Percentiles rank a stretch among this genome's conserved stretches.
Evolutionary conservation across 352 stramenopile genomes (phyloP).

Genomic region (Pythium dissimile): DNA sequence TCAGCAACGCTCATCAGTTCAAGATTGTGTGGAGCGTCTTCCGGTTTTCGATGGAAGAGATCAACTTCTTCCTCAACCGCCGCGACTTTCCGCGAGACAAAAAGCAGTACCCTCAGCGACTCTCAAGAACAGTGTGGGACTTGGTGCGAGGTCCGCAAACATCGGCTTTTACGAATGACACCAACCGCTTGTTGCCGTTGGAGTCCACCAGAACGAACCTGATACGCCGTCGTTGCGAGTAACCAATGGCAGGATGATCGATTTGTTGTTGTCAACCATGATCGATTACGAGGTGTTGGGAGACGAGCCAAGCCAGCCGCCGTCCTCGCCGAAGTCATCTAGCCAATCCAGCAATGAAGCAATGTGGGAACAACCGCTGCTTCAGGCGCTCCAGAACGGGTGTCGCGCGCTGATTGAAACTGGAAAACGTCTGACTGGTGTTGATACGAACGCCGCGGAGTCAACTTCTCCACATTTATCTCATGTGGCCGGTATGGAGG

Average conservation of each 20-base stretch:
- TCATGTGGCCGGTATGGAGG: too few species aligned
- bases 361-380: slow-evolving; percentile 45
- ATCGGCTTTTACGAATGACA: slow-evolving; percentile 92
- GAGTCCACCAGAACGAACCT: slow-evolving; percentile 63
- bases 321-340: neutral
- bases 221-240: slow-evolving; percentile 40
- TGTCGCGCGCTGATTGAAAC: slow-evolving; percentile 61
- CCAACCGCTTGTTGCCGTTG: slow-evolving; percentile 71
- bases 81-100: slow-evolving; percentile 84
- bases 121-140: slow-evolving; percentile 82
- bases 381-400: slow-evolving; percentile 32
- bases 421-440: too few species aligned
- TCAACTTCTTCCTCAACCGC: slow-evolving; percentile 87
- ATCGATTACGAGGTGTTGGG: slow-evolving; percentile 37
- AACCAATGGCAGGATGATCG: slow-evolving; percentile 88
- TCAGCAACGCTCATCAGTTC: slow-evolving; percentile 67
- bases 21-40: slow-evolving; percentile 45
- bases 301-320: neutral
- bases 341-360: neutral
- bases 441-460: too few species aligned
- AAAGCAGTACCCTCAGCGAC: slow-evolving; percentile 65
- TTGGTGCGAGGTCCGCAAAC: slow-evolving; percentile 53
- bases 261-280: slow-evolving; percentile 49
- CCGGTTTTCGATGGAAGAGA: slow-evolving; percentile 53
- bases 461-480: too few species aligned